These are phyloP conservation scores for Nematocida displodere DNA, from an alignment of 371 early-diverging fungal species.

Conservation along the genomic window DNA sequence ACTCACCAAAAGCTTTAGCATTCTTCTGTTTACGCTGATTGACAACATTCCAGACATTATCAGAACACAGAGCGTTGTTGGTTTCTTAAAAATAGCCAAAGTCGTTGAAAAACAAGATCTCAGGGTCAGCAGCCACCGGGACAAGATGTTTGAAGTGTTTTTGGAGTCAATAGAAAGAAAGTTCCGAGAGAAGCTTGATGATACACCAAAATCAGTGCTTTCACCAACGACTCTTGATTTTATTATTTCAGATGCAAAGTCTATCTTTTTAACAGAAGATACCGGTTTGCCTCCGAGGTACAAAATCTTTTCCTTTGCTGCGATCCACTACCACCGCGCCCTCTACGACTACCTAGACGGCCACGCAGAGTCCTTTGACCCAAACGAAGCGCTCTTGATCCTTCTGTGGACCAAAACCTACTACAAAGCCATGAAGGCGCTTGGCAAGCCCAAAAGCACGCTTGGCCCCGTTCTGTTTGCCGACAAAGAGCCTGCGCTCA, in stretches of 20 bases:
- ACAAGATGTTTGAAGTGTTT: conserved; percentile 32
- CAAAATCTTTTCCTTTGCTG: conserved; percentile 40
- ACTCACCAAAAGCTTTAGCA: conserved; percentile 3
- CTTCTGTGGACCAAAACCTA: conserved; percentile 39
- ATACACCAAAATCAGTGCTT: not conserved
- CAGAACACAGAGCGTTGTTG: conserved; percentile 1
- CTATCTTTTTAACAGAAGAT: conserved; percentile 12
- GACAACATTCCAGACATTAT: conserved; percentile 30
- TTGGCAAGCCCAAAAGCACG: conserved; percentile 20
- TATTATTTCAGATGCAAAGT: not conserved
- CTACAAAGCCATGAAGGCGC: conserved; percentile 34
- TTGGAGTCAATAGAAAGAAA: conserved; percentile 24
- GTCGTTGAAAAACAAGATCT: not conserved
- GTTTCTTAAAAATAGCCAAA: conserved; percentile 32
- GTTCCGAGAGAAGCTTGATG: conserved; percentile 16
- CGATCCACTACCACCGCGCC: conserved; percentile 38
- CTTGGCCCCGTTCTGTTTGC: conserved; percentile 47
- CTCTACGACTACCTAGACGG: conserved; percentile 41
- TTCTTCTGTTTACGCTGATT: conserved; percentile 15
- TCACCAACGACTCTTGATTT: conserved; percentile 15
- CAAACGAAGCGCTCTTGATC: conserved; percentile 38
- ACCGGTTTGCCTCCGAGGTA: conserved; percentile 10
- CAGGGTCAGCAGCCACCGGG: not conserved
- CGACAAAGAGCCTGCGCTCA: conserved; percentile 53
- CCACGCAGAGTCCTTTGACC: conserved; percentile 29